These are phyloP conservation scores for Lophiotrema nucula DNA, from an alignment of 495 filamentous ascomycete genomes.

Conservation along the genomic window DNA sequence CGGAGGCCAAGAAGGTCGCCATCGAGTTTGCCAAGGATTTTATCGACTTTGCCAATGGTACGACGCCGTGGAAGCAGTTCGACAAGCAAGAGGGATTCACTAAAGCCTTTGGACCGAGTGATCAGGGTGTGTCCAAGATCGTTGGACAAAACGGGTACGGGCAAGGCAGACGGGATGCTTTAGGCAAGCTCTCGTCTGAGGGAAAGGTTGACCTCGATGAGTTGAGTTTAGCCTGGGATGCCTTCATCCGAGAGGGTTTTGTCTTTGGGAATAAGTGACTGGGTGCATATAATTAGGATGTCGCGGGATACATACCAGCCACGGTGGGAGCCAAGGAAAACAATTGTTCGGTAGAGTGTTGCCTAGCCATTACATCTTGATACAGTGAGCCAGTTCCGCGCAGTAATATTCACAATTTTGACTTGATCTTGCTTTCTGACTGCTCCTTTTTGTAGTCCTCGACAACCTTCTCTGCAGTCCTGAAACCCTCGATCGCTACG, in stretches of 20 bases:
- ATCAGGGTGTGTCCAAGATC: background rate
- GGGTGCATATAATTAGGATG: too few species aligned
- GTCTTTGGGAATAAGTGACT: too few species aligned
- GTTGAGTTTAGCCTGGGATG: slow-evolving; percentile 20
- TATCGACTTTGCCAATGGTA: slow-evolving; percentile 47
- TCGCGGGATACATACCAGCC: too few species aligned
- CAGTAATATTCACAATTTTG: slow-evolving; percentile 7
- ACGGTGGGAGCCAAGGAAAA: too few species aligned
- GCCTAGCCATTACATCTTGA: too few species aligned
- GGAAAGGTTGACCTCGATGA: slow-evolving; percentile 29
- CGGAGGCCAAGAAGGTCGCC: slow-evolving; percentile 38
- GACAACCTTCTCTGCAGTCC: slow-evolving; percentile 37
- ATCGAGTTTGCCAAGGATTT: slow-evolving; percentile 46
- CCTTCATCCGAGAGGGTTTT: too few species aligned
- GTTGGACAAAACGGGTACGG: slow-evolving; percentile 14
- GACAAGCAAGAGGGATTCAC: slow-evolving; percentile 11
- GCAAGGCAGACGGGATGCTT: slow-evolving; percentile 17
- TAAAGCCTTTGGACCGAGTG: slow-evolving; percentile 7
- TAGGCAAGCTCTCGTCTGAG: slow-evolving; percentile 26
- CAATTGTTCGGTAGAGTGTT: too few species aligned
- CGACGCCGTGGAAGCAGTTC: slow-evolving; percentile 42
- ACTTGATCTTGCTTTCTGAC: background rate
- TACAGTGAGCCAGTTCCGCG: too few species aligned
- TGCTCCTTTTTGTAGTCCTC: slow-evolving; percentile 25
- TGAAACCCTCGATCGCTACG: slow-evolving; percentile 47